Percentiles rank a stretch among this genome's conserved stretches.
Evolutionary conservation across 1,139 yeast species (phyloP).

Genomic region (Geotrichum citri-aurantii): DNA sequence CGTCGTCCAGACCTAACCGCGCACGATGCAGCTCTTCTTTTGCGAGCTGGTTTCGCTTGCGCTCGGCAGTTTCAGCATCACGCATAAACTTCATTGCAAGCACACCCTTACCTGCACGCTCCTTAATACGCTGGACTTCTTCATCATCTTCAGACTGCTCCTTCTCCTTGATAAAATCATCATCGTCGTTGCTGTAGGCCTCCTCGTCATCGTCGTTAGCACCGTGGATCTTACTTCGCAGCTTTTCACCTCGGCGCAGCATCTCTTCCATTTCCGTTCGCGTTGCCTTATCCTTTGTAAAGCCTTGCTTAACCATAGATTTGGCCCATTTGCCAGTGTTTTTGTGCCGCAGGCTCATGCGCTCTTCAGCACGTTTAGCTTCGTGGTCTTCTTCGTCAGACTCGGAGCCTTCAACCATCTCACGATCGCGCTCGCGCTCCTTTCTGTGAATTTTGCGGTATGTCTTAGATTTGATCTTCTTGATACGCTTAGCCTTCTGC

Average conservation of each 20-base stretch:
- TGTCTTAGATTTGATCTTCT: constrained; percentile 89
- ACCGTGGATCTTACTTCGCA: constrained; percentile 71
- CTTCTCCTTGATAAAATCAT: constrained; percentile 16
- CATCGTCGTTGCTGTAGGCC: constrained; percentile 28
- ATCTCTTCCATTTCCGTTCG: constrained; percentile 90
- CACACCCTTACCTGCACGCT: constrained; percentile 72
- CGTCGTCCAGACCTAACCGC: constrained; percentile 26
- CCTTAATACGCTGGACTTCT: constrained; percentile 32
- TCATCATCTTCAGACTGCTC: constrained; percentile 36
- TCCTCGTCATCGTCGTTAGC: constrained; percentile 45
- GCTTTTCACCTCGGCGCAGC: constrained; percentile 78
- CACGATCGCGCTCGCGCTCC: constrained; percentile 66
- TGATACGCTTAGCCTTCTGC: constrained; percentile 79
- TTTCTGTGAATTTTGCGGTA: constrained; percentile 83
- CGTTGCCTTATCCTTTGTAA: constrained; percentile 77
- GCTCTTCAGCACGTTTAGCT: constrained; percentile 78
- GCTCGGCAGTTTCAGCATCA: constrained; percentile 24
- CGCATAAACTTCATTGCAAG: constrained; percentile 74
- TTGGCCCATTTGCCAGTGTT: constrained; percentile 83
- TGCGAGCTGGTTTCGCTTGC: constrained; percentile 21
- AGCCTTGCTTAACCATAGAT: constrained; percentile 82
- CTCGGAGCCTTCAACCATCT: constrained; percentile 45
- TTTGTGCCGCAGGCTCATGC: constrained; percentile 88
- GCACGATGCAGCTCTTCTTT: constrained; percentile 27
- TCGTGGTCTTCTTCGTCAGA: constrained; percentile 54